Evolutionary conservation across 2,329 filamentous ascomycete species (phyloP), one percentile per base, ranked within the genome.

Genomic region (Ophiosphaerella herpotricha): DNA sequence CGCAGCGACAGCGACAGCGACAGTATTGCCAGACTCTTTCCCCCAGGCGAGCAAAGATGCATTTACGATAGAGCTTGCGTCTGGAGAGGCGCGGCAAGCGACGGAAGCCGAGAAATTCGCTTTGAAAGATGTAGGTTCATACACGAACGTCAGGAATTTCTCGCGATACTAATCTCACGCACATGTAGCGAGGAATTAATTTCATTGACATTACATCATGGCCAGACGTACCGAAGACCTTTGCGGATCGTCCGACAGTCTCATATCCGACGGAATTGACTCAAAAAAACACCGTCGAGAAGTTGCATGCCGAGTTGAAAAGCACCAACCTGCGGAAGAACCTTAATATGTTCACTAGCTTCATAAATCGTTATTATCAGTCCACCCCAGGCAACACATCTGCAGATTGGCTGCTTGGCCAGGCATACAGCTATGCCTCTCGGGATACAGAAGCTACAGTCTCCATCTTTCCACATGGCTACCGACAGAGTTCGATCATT

Each of bases 171-270:
- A 8, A 5, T n/a, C 29, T 45, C 11, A 47, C 3, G 38, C 9
- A 32, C 4, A 8, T 4, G 86, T 66, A 63, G 59, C 7, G 55
- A 48, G 57, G 52, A 1, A 80, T 86, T 58, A 88, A 86, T 63
- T 97, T 97, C 79, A 94, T 97, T 81, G 92, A 97, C 75, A 91
- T 97, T 65, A 96, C 93, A 53, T 82, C 89, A 24, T 83, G 85
- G 47, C 78, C 80, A 38, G 81, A 87, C 39, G 49, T 44, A n/a
- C 43, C 54, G n/a, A 43, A 74, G 44, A 75, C 81, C 52, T 38
- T 14, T 12, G 34, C 34, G 35, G 29, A 35, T 18, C 34, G 39
- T 7, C 18, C 4, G 18, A 7, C 16, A 12, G 12, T 14, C 4
- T 78, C 74, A 39, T 94, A 87, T 70, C 91, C 90, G 2, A 75